These are phyloP conservation scores for Apiotrichum veenhuisii DNA, from an alignment of 1,284 basidiomycete species.

Conservation along the genomic window DNA sequence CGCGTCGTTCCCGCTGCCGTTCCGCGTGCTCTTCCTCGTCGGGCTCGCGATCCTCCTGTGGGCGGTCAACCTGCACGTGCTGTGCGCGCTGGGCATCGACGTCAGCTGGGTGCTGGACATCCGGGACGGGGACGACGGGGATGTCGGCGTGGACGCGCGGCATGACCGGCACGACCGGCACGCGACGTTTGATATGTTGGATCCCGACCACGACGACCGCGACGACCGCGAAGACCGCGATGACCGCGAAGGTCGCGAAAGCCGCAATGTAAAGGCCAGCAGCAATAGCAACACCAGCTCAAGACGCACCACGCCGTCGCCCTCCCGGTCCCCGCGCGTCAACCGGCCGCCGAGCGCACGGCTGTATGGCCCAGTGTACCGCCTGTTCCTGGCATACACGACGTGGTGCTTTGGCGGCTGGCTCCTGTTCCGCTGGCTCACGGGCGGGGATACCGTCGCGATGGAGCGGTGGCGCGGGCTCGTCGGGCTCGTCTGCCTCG, in stretches of 20 bases:
- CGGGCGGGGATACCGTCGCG: slow-evolving; percentile 56
- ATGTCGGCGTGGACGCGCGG: background rate
- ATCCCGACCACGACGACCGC: background rate
- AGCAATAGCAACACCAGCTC: background rate
- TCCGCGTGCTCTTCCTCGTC: slow-evolving; percentile 69
- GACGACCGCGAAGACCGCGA: slow-evolving; percentile 1
- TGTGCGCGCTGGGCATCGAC: slow-evolving; percentile 71
- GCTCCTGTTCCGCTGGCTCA: slow-evolving; percentile 61
- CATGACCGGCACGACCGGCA: too few species aligned
- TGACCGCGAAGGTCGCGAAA: background rate
- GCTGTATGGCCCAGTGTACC: slow-evolving; percentile 64
- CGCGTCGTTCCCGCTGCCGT: slow-evolving; percentile 70
- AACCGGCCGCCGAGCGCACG: slow-evolving; percentile 2
- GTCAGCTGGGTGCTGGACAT: slow-evolving; percentile 59
- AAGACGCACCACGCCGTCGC: background rate
- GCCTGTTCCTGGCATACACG: slow-evolving; percentile 61
- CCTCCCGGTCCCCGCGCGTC: background rate
- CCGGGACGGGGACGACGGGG: slow-evolving; percentile 26
- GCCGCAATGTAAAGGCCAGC: background rate
- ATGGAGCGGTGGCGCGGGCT: slow-evolving; percentile 73
- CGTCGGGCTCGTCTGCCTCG: slow-evolving; percentile 64
- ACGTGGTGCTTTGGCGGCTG: slow-evolving; percentile 62
- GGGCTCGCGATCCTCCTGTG: slow-evolving; percentile 70
- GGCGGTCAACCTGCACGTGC: slow-evolving; percentile 82
- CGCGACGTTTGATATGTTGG: too few species aligned